phyloP scores from a whole-genome alignment of 2,329 filamentous ascomycete genomes.

The Epichloe glyceriae region DNA sequence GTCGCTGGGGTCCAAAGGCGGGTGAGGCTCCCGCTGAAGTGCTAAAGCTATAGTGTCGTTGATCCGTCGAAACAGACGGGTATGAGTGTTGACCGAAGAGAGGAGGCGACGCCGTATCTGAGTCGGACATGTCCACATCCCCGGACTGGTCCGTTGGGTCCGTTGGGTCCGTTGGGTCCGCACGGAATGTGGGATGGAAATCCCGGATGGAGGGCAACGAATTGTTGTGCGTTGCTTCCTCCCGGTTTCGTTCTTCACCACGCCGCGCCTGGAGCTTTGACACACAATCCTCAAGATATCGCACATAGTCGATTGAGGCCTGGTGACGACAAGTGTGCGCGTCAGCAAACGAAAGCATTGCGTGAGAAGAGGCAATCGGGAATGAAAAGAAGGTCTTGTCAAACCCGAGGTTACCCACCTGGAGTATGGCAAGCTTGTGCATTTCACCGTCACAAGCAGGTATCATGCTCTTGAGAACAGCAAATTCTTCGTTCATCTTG shows the following conservation, averaged over 20 bases:
- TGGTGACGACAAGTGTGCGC: slow-evolving; percentile 20
- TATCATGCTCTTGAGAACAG: slow-evolving; percentile 85
- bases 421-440: slow-evolving; percentile 92
- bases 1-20: slow-evolving; percentile 39
- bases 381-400: not conserved
- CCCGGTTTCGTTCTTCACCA: slow-evolving; percentile 18
- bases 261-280: slow-evolving; percentile 57
- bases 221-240: slow-evolving; percentile 17
- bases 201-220: slow-evolving; percentile 25
- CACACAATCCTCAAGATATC: slow-evolving; percentile 85
- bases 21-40: slow-evolving; percentile 40
- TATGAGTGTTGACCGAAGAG: slow-evolving; percentile 38
- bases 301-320: slow-evolving; percentile 93
- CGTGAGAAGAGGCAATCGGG: not conserved
- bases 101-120: slow-evolving; percentile 34
- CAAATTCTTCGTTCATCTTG: slow-evolving; percentile 99
- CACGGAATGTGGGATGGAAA: slow-evolving; percentile 28
- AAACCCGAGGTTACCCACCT: slow-evolving; percentile 41
- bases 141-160: slow-evolving; percentile 10
- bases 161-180: slow-evolving; percentile 13
- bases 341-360: not conserved
- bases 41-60: slow-evolving; percentile 37
- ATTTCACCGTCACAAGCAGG: slow-evolving; percentile 93
- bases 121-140: slow-evolving; percentile 51
- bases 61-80: slow-evolving; percentile 39